These are phyloP conservation scores for Saccharata proteae DNA, from an alignment of 2,329 filamentous ascomycete genomes.

Conservation along the genomic window DNA sequence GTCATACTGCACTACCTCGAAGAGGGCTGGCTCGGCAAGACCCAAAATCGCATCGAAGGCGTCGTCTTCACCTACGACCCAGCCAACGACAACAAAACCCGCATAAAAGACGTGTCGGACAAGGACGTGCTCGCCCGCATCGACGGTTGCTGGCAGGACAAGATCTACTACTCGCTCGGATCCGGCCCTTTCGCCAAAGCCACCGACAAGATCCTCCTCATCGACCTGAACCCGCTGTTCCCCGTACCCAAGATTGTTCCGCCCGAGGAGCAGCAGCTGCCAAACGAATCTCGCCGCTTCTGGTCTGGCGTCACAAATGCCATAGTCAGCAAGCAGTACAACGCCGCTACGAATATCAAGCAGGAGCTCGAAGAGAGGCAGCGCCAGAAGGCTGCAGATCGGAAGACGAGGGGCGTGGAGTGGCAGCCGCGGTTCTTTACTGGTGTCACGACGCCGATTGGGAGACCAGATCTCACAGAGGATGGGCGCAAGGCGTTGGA, in stretches of 20 bases:
- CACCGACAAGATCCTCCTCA: slow-evolving; percentile 55
- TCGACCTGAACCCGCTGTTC: slow-evolving; percentile 75
- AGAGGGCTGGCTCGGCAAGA: slow-evolving; percentile 85
- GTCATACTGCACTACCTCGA: slow-evolving; percentile 87
- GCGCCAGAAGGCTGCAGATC: slow-evolving; percentile 68
- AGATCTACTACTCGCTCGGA: slow-evolving; percentile 48
- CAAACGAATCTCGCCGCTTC: slow-evolving; percentile 79
- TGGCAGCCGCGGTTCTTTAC: slow-evolving; percentile 89
- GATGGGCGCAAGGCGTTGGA: slow-evolving; percentile 48
- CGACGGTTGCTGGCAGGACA: slow-evolving; percentile 73
- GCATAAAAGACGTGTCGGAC: slow-evolving; percentile 76
- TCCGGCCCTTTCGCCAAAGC: slow-evolving; percentile 32
- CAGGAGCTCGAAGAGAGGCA: slow-evolving; percentile 86
- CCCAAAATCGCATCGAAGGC: slow-evolving; percentile 84
- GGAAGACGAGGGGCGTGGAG: slow-evolving; percentile 54
- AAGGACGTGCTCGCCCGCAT: slow-evolving; percentile 73
- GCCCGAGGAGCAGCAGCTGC: slow-evolving; percentile 63
- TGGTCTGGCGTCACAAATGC: slow-evolving; percentile 83
- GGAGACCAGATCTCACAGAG: slow-evolving; percentile 49
- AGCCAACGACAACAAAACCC: slow-evolving; percentile 66
- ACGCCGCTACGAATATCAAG: slow-evolving; percentile 74
- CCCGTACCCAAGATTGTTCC: slow-evolving; percentile 72
- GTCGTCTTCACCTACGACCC: slow-evolving; percentile 86
- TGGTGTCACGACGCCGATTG: slow-evolving; percentile 44
- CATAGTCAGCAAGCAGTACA: slow-evolving; percentile 72